These are phyloP conservation scores for Coix lacrymajobi DNA, from an alignment of 176 grass and related monocot species.

Conservation along the genomic window DNA sequence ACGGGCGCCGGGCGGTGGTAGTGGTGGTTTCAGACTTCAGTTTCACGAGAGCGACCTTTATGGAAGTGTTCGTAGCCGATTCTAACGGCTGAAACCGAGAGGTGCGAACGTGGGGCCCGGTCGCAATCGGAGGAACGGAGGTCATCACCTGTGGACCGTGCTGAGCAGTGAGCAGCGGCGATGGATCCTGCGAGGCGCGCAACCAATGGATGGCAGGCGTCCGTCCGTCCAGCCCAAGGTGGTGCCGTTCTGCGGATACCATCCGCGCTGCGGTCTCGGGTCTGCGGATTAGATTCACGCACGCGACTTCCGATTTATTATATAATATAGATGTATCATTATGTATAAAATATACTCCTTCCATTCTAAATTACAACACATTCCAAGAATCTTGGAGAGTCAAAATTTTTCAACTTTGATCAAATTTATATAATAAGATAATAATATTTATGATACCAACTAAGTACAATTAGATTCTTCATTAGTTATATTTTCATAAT, in stretches of 20 bases:
- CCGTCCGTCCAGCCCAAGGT: not conserved
- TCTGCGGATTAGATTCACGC: not conserved
- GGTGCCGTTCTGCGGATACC: too few species aligned
- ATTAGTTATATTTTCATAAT: too few species aligned
- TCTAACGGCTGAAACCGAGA: not conserved
- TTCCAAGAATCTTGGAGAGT: too few species aligned
- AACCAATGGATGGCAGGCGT: not conserved
- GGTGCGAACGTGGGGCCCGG: not conserved
- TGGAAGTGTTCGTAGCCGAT: conserved; percentile 8
- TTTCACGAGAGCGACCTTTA: not conserved
- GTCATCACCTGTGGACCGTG: not conserved
- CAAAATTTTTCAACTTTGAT: too few species aligned
- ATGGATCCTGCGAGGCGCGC: not conserved
- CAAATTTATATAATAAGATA: too few species aligned
- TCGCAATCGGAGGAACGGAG: not conserved
- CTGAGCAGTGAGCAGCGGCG: not conserved
- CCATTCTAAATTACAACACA: too few species aligned
- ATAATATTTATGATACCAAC: too few species aligned
- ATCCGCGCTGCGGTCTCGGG: not conserved
- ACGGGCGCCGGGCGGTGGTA: not conserved
- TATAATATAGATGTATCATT: not conserved
- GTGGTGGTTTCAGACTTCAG: not conserved
- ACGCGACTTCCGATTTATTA: not conserved
- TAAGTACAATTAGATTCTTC: too few species aligned
- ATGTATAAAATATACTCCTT: too few species aligned